phyloP scores from a whole-genome alignment of 495 filamentous ascomycete genomes.

The Thermochaetoides thermophila region DNA sequence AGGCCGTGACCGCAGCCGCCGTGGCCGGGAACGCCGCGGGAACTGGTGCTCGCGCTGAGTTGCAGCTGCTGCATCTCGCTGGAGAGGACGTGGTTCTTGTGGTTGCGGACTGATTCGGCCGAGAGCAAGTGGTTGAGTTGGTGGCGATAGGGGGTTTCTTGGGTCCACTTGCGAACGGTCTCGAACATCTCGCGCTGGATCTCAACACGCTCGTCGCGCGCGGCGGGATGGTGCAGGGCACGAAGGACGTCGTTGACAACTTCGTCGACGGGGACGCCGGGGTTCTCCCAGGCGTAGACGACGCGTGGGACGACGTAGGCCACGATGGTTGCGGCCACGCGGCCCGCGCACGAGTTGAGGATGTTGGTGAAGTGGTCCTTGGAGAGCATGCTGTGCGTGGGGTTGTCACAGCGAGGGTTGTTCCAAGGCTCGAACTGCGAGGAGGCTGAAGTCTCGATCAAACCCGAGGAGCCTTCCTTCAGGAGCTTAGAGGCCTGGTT shows the following conservation, averaged over 20 bases:
- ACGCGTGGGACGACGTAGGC: conserved; percentile 76
- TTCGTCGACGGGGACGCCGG: conserved; percentile 59
- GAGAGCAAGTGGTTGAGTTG: conserved; percentile 54
- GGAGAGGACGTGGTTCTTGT: conserved; percentile 52
- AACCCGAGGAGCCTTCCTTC: conserved; percentile 65
- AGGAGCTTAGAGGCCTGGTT: conserved; percentile 66
- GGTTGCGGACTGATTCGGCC: conserved; percentile 63
- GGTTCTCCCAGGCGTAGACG: conserved; percentile 81
- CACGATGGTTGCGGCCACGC: conserved; percentile 62
- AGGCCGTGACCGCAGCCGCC: conserved; percentile 19
- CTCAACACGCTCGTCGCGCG: conserved; percentile 55
- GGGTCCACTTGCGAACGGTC: conserved; percentile 62
- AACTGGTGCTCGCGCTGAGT: background rate
- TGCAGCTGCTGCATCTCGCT: no score
- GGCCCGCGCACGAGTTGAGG: conserved; percentile 74
- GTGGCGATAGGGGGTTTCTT: conserved; percentile 47
- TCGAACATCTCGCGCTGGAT: conserved; percentile 78
- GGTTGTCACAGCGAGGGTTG: conserved; percentile 70
- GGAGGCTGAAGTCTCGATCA: conserved; percentile 65
- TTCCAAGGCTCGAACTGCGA: conserved; percentile 89
- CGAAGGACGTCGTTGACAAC: conserved; percentile 61
- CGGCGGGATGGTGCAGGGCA: conserved; percentile 80
- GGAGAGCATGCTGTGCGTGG: conserved; percentile 85
- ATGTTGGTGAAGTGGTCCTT: conserved; percentile 96
- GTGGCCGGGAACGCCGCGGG: conserved; percentile 20